Conservation (phyloP, 495 filamentous ascomycete species). For the Paragyromitra xinjiangensis region DNA sequence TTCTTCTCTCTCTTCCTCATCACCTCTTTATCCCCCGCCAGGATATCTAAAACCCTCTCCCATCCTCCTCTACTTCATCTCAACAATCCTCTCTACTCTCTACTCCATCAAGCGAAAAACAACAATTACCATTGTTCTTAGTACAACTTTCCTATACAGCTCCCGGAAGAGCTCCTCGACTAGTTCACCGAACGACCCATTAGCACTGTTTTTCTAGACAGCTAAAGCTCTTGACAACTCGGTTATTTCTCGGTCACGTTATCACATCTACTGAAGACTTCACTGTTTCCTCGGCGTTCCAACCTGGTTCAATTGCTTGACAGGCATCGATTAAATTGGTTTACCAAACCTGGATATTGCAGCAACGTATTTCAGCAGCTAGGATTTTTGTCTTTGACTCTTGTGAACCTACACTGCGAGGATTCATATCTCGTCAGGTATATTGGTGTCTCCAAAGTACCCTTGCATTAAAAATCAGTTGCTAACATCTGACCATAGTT, state of each 20-base stretch:
- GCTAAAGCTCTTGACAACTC: conserved; percentile 2
- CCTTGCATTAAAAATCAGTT: conserved; percentile 13
- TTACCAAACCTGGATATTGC: conserved; percentile 22
- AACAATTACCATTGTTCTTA: conserved; percentile 42
- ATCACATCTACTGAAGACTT: conserved; percentile 37
- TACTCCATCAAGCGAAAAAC: conserved; percentile 27
- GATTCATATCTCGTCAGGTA: conserved; percentile 47
- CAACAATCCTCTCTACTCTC: conserved; percentile 17
- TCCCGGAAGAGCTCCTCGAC: conserved; percentile 42
- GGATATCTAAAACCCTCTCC: conserved; percentile 36
- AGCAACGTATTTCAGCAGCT: conserved; percentile 34
- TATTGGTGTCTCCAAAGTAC: conserved; percentile 14
- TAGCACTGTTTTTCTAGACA: conserved; percentile 30
- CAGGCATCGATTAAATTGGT: conserved; percentile 30
- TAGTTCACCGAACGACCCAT: conserved; percentile 21
- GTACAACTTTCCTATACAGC: conserved; percentile 10
- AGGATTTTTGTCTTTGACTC: conserved; percentile 2
- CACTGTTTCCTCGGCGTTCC: conserved; percentile 43
- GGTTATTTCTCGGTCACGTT: conserved; percentile 19
- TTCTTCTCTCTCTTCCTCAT: conserved; percentile 37
- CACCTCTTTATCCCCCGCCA: conserved; percentile 49
- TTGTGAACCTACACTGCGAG: conserved; percentile 25
- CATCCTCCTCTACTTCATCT: conserved; percentile 23
- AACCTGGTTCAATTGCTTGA: conserved; percentile 37
- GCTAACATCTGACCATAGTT: conserved; percentile 32